A percentile compares a stretch with the other conserved stretches of the same genome.
phyloP scores from a whole-genome alignment of 345 rosid species.

The Brassica nigra region DNA sequence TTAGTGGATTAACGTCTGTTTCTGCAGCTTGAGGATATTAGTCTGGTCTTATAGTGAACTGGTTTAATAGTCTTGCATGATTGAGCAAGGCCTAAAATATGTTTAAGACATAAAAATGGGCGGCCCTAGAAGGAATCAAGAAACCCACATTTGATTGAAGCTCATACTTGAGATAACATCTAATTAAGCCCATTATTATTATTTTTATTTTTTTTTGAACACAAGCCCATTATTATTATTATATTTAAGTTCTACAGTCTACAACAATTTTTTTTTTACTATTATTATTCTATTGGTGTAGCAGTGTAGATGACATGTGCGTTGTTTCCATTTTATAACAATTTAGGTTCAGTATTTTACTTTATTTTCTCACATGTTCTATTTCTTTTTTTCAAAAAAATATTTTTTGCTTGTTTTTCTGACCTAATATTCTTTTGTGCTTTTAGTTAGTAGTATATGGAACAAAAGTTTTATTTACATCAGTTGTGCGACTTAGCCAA shows the following conservation, averaged over 20 bases:
- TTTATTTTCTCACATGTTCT: not conserved
- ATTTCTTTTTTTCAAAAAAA: not conserved
- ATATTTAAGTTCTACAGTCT: not conserved
- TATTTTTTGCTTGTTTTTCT: not conserved
- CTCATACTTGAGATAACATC: not conserved
- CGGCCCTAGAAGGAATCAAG: not conserved
- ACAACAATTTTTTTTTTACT: not conserved
- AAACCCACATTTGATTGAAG: not conserved
- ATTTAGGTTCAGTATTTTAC: not conserved
- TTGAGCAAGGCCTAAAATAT: not conserved
- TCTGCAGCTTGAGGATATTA: not conserved
- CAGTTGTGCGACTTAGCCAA: not conserved
- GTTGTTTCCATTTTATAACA: not conserved
- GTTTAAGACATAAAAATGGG: not conserved
- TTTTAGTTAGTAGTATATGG: not conserved
- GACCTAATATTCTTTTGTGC: not conserved
- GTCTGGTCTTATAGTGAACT: not conserved
- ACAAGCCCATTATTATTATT: not conserved
- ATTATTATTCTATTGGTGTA: not conserved
- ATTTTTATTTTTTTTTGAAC: too few relatives aligned
- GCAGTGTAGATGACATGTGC: not conserved
- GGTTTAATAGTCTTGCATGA: not conserved
- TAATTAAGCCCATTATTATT: not conserved
- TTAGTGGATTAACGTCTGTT: too few relatives aligned
- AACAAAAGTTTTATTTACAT: not conserved